Percentiles rank a stretch among this genome's conserved stretches.
Evolutionary conservation across 83 land plant genomes (phyloP).

Genomic region (Isoetes engelmannii): DNA sequence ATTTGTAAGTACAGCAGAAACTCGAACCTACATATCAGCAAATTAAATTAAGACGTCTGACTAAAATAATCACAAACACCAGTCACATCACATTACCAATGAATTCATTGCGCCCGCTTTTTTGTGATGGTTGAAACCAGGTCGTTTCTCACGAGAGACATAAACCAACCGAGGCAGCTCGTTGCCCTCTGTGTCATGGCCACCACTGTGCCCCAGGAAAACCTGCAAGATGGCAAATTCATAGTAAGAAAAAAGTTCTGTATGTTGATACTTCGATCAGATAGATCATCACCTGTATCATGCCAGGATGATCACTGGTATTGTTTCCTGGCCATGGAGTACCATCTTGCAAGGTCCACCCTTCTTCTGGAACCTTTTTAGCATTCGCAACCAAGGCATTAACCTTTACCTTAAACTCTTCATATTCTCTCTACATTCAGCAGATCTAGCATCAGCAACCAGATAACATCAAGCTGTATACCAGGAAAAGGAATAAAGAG

Average conservation of each 20-base stretch:
- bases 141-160: slow-evolving; percentile 79
- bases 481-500: slow-evolving; percentile 22
- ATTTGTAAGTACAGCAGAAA: slow-evolving; percentile 80
- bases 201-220: slow-evolving; percentile 59
- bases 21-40: slow-evolving; percentile 44
- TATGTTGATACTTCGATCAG: no score
- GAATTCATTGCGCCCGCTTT: slow-evolving; percentile 71
- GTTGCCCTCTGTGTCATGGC: slow-evolving; percentile 46
- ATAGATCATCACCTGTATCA: slow-evolving; percentile 37
- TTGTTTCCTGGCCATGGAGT: slow-evolving; percentile 51
- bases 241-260: no score
- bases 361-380: slow-evolving; percentile 32
- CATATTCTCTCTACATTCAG: slow-evolving; percentile 37
- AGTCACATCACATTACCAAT: slow-evolving; percentile 32
- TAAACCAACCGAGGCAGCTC: slow-evolving; percentile 59
- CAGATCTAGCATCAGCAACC: no score
- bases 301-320: slow-evolving; percentile 47
- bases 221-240: slow-evolving; percentile 31
- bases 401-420: slow-evolving; percentile 37
- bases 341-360: slow-evolving; percentile 38
- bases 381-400: slow-evolving; percentile 48
- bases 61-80: neutral
- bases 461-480: slow-evolving; percentile 7
- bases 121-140: slow-evolving; percentile 63
- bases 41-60: neutral